Percentiles rank a stretch among this genome's conserved stretches.
phyloP scores from a whole-genome alignment of 805 yeast genomes.

The Myxozyma neotropica region DNA sequence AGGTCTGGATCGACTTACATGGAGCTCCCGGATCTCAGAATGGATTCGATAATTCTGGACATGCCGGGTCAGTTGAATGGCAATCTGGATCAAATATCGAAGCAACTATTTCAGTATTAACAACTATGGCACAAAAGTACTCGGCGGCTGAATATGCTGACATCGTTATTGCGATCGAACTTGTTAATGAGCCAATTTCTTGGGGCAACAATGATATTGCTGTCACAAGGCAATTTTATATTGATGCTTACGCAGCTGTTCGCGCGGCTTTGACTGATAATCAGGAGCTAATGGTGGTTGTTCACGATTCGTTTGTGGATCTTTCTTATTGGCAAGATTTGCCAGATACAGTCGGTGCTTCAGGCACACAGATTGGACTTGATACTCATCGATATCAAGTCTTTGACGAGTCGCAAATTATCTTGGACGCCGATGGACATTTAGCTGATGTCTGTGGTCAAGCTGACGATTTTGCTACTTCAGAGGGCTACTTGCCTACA shows the following conservation, averaged over 20 bases:
- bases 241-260: slow-evolving; percentile 63
- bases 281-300: slow-evolving; percentile 55
- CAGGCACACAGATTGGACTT: slow-evolving; percentile 61
- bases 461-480: slow-evolving; percentile 3
- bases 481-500: slow-evolving; percentile 43
- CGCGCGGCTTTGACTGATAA: slow-evolving; percentile 50
- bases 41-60: slow-evolving; percentile 93
- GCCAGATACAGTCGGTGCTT: slow-evolving; percentile 38
- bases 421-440: slow-evolving; percentile 25
- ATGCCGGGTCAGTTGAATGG: slow-evolving; percentile 64
- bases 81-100: slow-evolving; percentile 54
- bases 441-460: slow-evolving; percentile 17
- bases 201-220: slow-evolving; percentile 52
- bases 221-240: slow-evolving; percentile 60
- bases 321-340: slow-evolving; percentile 64
- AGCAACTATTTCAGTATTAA: slow-evolving; percentile 59
- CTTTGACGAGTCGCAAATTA: slow-evolving; percentile 54
- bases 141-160: slow-evolving; percentile 63
- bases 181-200: slow-evolving; percentile 81
- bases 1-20: slow-evolving; percentile 90
- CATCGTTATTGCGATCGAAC: slow-evolving; percentile 79
- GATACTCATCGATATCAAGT: slow-evolving; percentile 94
- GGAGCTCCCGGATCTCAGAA: slow-evolving; percentile 98
- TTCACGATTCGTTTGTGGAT: slow-evolving; percentile 81
- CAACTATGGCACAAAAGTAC: slow-evolving; percentile 61